These are phyloP conservation scores for Quercus engelmannii DNA, from an alignment of 306 rosid species.

Conservation along the genomic window DNA sequence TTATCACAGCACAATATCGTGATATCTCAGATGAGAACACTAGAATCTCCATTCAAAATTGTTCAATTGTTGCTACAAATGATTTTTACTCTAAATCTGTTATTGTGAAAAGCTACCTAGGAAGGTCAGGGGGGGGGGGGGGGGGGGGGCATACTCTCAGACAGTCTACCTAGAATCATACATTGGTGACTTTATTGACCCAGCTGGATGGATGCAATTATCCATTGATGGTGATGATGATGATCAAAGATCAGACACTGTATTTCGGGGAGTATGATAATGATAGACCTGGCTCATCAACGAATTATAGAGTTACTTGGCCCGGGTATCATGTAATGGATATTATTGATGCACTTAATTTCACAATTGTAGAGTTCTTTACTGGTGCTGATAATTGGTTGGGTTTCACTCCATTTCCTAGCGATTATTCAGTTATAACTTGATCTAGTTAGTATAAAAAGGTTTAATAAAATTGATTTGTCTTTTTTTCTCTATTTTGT, in stretches of 20 bases:
- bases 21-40: conserved; percentile 59
- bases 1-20: conserved; percentile 65
- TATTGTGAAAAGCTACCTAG: conserved; percentile 61
- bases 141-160: conserved; percentile 52
- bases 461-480: background rate
- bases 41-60: conserved; percentile 70
- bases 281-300: conserved; percentile 64
- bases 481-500: background rate
- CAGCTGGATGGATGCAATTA: conserved; percentile 62
- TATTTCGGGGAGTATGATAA: conserved; percentile 69
- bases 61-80: conserved; percentile 49
- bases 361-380: conserved; percentile 55
- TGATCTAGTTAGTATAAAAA: conserved; percentile 13
- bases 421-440: conserved; percentile 37
- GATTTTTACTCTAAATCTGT: conserved; percentile 33
- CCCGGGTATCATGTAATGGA: conserved; percentile 57
- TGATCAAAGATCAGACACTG: conserved; percentile 40
- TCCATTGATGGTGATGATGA: conserved; percentile 11
- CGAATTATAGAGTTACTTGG: conserved; percentile 31
- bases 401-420: conserved; percentile 69
- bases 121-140: conserved; percentile 58
- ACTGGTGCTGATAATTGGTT: conserved; percentile 71
- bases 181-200: conserved; percentile 56
- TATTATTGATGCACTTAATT: conserved; percentile 48
- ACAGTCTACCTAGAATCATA: conserved; percentile 54